Evolutionary conservation across 148 eudicot genomes (phyloP).

Genomic region (Chenopodium album): DNA sequence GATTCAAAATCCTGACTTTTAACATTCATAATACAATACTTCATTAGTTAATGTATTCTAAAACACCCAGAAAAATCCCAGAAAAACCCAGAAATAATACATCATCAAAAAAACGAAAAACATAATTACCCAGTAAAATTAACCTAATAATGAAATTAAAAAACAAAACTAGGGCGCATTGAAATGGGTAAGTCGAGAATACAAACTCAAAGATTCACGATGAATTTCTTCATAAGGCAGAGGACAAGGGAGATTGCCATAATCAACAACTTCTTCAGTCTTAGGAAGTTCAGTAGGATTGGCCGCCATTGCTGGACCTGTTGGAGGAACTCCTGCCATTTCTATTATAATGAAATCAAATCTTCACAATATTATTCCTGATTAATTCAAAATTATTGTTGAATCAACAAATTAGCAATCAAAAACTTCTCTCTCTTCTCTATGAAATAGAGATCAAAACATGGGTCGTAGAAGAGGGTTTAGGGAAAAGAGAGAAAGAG

Average conservation of each 20-base stretch:
- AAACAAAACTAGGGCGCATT: background rate
- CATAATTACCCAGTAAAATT: background rate
- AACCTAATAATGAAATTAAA: background rate
- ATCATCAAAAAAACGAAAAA: background rate
- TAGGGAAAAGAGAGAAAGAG: conserved; percentile 10
- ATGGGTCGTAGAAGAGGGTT: conserved; percentile 25
- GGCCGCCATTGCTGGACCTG: conserved; percentile 24
- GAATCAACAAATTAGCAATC: background rate
- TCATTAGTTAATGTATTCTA: background rate
- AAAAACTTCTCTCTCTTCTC: background rate
- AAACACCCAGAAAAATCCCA: background rate
- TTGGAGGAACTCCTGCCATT: conserved; percentile 34
- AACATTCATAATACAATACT: background rate
- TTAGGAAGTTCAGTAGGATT: conserved; percentile 31
- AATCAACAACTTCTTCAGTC: conserved; percentile 62
- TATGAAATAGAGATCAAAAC: background rate
- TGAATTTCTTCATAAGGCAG: conserved; percentile 85
- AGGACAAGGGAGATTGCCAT: conserved; percentile 77
- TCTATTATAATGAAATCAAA: too few relatives aligned
- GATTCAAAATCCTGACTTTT: background rate
- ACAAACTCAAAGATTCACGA: conserved; percentile 88
- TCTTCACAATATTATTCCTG: too few relatives aligned
- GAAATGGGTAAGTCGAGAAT: background rate
- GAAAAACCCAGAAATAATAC: conserved; percentile 1
- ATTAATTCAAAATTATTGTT: background rate